Base-by-base conservation (phyloP, 2,329 filamentous ascomycete genomes). In the Fusarium haematococcum region DNA sequence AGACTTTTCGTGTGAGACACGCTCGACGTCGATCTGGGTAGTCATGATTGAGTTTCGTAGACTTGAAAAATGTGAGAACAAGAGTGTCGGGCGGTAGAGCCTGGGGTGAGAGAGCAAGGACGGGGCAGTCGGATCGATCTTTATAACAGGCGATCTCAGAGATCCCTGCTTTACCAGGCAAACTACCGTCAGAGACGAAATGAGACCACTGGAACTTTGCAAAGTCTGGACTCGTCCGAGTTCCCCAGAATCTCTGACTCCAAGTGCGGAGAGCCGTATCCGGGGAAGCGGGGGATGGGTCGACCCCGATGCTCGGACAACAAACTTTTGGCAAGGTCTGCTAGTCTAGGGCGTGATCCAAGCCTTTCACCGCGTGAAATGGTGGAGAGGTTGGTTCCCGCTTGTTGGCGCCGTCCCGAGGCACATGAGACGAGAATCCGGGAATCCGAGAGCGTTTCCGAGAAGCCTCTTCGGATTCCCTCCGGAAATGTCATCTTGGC, bases 11-110 rank as follows among this genome's bases (percentile, higher is more conserved):
- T 73, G 71, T 11, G 73, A 58, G 30, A 63, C 59, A 3, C 72
- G 71, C 70, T 81, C 79, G 16, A 81, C 41, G 16, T 81, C 80
- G 32, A 64, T 68, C 20, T 68, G 71, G 27, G 35, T 43, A 27
- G 70, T 33, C 71, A 73, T 73, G 37, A 48, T 20, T 23, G 58
- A n/a, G n/a, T 73, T 43, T 61, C 59, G 18, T 0, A 13, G 33
- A 54, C 43, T 48, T 48, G 68, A 37, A 48, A 37, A 62, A 62
- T 52, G 37, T 41, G n/a, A 41, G 23, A 54, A 62, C 10, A n/a
- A 25, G 13, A 33, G n/a, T 35, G 14, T 32, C 27, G n/a, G 20
- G 27, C 16, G 27, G 23, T 45, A n/a, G 39, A 48, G 58, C 39
- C 39, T 48, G 39, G 27, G 25, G 18, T 18, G 39, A 48, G 7